A percentile compares a stretch with the other conserved stretches of the same genome.
Evolutionary conservation across 108 stramenopile species (phyloP).

Genomic region (Aurantiochytrium sp.): DNA sequence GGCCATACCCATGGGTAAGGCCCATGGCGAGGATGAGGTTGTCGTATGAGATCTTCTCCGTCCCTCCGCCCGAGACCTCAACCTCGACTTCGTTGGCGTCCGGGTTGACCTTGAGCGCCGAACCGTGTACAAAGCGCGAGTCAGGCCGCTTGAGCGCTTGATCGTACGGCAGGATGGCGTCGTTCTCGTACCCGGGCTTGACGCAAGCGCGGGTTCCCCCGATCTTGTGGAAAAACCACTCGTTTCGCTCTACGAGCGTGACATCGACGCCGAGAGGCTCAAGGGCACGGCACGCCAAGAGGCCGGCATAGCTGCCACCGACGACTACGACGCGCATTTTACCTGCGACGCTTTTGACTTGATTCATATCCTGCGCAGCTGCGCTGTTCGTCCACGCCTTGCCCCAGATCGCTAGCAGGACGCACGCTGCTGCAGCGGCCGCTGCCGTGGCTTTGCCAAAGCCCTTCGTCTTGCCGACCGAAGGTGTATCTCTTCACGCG

Average conservation of each 20-base stretch:
- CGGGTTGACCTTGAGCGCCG: background rate
- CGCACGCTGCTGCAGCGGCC: no score
- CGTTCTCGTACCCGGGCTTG: background rate
- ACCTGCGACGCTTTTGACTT: no score
- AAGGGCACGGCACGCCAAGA: background rate
- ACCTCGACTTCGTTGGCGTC: background rate
- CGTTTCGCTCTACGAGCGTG: background rate
- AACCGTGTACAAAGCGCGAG: background rate
- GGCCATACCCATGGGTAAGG: constrained; percentile 2
- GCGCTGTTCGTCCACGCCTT: no score
- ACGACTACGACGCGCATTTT: background rate
- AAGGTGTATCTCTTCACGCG: no score
- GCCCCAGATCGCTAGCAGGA: no score
- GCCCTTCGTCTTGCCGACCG: no score
- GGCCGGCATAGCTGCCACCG: background rate
- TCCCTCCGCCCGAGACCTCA: background rate
- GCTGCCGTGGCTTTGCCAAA: no score
- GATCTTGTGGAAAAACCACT: background rate
- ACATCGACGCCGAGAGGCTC: background rate
- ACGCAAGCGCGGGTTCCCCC: background rate
- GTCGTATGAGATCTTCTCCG: background rate
- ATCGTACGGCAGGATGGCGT: background rate
- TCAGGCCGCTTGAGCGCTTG: background rate
- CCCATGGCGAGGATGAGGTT: background rate
- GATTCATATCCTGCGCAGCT: no score